A percentile compares a stretch with the other conserved stretches of the same genome.
These are phyloP conservation scores for Fusarium tanahbumbuense DNA, from an alignment of 2,329 filamentous ascomycete genomes.

Conservation along the genomic window DNA sequence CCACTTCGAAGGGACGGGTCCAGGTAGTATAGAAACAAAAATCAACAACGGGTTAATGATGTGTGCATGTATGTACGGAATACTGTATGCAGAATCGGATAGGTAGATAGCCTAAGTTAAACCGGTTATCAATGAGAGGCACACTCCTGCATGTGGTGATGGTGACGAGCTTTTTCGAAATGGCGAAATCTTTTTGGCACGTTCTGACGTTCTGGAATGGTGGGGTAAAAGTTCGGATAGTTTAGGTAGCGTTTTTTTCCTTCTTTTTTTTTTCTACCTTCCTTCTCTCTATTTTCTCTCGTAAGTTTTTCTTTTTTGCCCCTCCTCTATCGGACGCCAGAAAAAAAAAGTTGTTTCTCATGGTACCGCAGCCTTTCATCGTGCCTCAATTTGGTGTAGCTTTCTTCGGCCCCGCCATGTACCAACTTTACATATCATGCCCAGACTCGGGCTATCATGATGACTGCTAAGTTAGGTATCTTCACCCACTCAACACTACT, in stretches of 20 bases:
- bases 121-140: conserved; percentile 11
- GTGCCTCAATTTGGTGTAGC: not conserved
- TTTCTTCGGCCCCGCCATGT: conserved; percentile 34
- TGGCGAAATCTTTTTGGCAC: conserved; percentile 33
- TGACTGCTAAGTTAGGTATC: conserved; percentile 15
- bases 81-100: not conserved
- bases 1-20: conserved; percentile 22
- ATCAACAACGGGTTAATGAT: not conserved
- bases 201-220: conserved; percentile 27
- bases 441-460: conserved; percentile 27
- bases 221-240: conserved; percentile 39
- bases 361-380: not conserved
- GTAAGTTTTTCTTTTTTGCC: conserved; percentile 10
- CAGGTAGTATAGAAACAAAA: not conserved
- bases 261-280: not conserved
- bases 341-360: conserved; percentile 16
- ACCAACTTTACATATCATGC: conserved; percentile 27
- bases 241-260: conserved; percentile 1
- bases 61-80: not conserved
- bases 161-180: conserved; percentile 12
- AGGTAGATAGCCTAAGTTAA: not conserved
- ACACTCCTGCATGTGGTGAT: conserved; percentile 17
- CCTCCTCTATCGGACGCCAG: conserved; percentile 1
- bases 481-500: conserved; percentile 15
- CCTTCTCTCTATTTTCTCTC: not conserved